Evolutionary conservation across 371 early-diverging fungal genomes (phyloP).

Genomic region (Circinella minor): DNA sequence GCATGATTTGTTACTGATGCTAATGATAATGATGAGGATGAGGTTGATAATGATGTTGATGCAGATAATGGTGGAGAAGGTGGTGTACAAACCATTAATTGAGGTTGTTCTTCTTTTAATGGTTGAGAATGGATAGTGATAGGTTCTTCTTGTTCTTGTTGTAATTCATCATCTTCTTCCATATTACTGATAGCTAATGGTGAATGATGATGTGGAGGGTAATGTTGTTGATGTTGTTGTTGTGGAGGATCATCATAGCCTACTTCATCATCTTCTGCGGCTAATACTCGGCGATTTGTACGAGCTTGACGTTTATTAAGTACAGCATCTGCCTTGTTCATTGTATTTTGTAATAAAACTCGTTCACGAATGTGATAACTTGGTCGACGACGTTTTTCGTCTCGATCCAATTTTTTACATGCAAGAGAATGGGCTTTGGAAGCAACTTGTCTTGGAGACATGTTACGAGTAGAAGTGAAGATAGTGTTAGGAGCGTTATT

Average conservation of each 20-base stretch:
- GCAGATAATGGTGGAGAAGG: background rate
- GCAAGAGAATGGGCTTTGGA: constrained; percentile 43
- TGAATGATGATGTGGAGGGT: constrained; percentile 13
- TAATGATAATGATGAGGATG: background rate
- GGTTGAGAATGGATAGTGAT: background rate
- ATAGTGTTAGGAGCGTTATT: constrained; percentile 15
- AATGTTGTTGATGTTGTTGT: constrained; percentile 12
- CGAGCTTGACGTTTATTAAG: constrained; percentile 42
- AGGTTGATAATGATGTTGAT: background rate
- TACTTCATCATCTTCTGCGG: constrained; percentile 43
- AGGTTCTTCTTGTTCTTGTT: background rate
- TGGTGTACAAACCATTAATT: background rate
- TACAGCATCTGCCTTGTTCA: constrained; percentile 45
- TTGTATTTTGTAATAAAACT: constrained; percentile 41
- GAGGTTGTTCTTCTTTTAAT: background rate
- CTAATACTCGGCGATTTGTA: constrained; percentile 50
- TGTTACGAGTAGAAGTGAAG: constrained; percentile 14
- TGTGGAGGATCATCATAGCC: constrained; percentile 13
- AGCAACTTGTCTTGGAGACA: constrained; percentile 54
- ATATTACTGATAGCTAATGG: background rate
- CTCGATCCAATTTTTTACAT: constrained; percentile 50
- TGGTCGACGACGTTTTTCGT: constrained; percentile 42
- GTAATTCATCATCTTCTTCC: constrained; percentile 4
- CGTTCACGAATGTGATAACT: constrained; percentile 47
- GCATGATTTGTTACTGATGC: background rate